A percentile compares a stretch with the other conserved stretches of the same genome.
These are phyloP conservation scores for Chloranthus sessilifolius DNA, from an alignment of 164 flowering plant species.

Conservation along the genomic window DNA sequence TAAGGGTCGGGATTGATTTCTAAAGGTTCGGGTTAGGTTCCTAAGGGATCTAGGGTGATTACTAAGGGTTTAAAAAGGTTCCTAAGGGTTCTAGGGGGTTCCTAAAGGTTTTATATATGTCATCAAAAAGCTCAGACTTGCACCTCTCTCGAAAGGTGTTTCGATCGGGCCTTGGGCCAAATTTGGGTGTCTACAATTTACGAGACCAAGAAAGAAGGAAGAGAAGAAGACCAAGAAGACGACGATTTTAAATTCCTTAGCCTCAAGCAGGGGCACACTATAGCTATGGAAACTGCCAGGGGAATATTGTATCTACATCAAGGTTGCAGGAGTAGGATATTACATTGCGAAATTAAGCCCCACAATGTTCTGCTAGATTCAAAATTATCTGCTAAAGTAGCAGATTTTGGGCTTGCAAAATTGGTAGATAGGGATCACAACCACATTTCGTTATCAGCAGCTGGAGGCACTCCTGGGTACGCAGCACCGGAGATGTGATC, in stretches of 20 bases:
- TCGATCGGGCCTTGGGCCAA: too few relatives aligned
- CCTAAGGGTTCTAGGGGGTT: too few relatives aligned
- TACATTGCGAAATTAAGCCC: slow-evolving; percentile 27
- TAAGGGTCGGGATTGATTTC: too few relatives aligned
- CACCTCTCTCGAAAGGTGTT: too few relatives aligned
- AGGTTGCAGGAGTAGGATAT: slow-evolving; percentile 10
- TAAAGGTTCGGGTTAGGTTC: too few relatives aligned
- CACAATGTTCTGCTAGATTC: slow-evolving; percentile 20
- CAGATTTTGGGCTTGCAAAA: slow-evolving; percentile 20
- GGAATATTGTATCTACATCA: slow-evolving; percentile 6
- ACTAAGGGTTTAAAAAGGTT: too few relatives aligned
- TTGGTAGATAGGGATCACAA: slow-evolving; percentile 7
- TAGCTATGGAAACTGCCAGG: slow-evolving; percentile 5
- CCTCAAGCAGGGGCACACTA: slow-evolving; percentile 2
- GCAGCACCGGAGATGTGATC: slow-evolving; percentile 19
- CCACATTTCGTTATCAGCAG: slow-evolving; percentile 6
- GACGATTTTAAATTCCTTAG: neutral
- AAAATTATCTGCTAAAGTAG: slow-evolving; percentile 17
- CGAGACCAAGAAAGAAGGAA: neutral
- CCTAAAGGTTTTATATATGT: too few relatives aligned
- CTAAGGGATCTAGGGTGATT: too few relatives aligned
- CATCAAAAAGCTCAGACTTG: too few relatives aligned
- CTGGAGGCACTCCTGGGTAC: slow-evolving; percentile 16
- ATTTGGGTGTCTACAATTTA: too few relatives aligned
- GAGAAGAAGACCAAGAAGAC: neutral